These are phyloP conservation scores for Diospyros kaki DNA, from an alignment of 148 eudicot genomes.

Conservation along the genomic window DNA sequence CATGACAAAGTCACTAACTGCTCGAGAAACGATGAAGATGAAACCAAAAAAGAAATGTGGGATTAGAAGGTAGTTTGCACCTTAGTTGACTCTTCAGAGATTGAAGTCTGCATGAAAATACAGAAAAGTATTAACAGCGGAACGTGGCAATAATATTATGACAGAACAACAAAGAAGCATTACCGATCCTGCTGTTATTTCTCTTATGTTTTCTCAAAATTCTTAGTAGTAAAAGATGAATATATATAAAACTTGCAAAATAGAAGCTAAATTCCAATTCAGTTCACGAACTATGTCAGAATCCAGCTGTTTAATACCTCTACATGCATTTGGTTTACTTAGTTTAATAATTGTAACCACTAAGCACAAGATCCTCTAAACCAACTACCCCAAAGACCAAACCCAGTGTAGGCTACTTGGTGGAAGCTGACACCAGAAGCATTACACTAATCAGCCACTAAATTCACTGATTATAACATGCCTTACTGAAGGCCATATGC, in stretches of 20 bases:
- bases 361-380: neutral
- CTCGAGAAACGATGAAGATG: neutral
- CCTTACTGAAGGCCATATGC: no score
- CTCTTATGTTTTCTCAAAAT: no score
- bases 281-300: neutral
- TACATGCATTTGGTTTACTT: neutral
- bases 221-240: neutral
- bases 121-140: neutral
- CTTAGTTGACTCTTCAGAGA: neutral
- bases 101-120: constrained; percentile 5
- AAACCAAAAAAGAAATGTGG: neutral
- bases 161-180: no score
- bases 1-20: neutral
- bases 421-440: no score
- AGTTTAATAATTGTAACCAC: neutral
- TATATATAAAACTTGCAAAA: neutral
- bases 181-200: no score
- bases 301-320: neutral
- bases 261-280: neutral
- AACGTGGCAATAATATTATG: no score
- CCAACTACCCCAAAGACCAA: neutral
- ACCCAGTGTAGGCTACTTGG: neutral
- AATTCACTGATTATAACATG: no score
- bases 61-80: neutral
- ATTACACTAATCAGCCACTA: no score